Base-by-base conservation (phyloP, 2,329 filamentous ascomycete genomes). In the Didymella segeticola region DNA sequence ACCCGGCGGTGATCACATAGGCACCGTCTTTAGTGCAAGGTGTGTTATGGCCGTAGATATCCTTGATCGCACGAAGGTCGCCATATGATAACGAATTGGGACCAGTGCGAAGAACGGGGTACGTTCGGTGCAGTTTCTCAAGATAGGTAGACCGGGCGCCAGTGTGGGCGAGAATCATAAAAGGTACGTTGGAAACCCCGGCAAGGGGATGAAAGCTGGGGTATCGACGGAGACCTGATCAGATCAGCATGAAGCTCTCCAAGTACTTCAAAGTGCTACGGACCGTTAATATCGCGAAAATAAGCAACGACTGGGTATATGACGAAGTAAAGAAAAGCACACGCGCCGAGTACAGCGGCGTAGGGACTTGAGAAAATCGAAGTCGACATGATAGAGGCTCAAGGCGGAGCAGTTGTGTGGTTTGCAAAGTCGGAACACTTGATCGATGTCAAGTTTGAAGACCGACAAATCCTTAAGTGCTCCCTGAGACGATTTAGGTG, bases 11-110 rank as follows among this genome's bases (percentile, higher is more conserved):
- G 20, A 77, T 63, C 9, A 72, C 56, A 52, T 83, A 83, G n/a
- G 76, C 77, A 2, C 69, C 69, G 19, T 82, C 82, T 61, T 84
- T 84, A 31, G 70, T 74, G 58, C 80, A 83, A 23, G 75, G 76
- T 2, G 82, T 79, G 37, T 78, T 78, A 55, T 83, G 80, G 20
- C 79, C 79, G 53, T 82, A 82, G 42, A 82, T 81, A 30, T 81
- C 78, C 37, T 81, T 81, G 60, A 80, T 80, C 9, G 68, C 69
- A 23, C 67, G 66, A 9, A 66, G 27, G 25, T 70, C 66, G 5
- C 69, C 69, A 33, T 70, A 73, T 3, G 67, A 71, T 8, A 73
- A 60, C 6, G 66, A 58, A 45, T 70, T 72, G 8, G 70, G 69
- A 6, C 69, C 67, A 22, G 57, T 67, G 11, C 70, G 68, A 27